These are phyloP conservation scores for Chaetothyriales sp. DNA, from an alignment of 2,329 filamentous ascomycete species.

Conservation along the genomic window DNA sequence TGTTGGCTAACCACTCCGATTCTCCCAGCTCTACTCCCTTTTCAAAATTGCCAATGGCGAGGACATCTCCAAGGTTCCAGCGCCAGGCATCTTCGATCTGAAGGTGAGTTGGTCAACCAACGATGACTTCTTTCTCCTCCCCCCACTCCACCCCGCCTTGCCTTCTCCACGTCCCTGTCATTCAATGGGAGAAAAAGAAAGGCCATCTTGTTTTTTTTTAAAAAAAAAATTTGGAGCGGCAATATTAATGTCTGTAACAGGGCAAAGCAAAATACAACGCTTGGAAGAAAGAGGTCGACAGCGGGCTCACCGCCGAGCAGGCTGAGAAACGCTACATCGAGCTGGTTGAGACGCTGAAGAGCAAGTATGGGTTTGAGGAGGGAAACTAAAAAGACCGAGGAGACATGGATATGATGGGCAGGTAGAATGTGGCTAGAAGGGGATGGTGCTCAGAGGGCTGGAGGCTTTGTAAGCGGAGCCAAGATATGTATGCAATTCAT, in stretches of 20 bases:
- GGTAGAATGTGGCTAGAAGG: background rate
- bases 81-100: constrained; percentile 25
- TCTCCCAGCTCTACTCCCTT: constrained; percentile 24
- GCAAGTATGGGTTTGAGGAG: constrained; percentile 39
- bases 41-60: constrained; percentile 22
- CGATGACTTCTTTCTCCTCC: constrained; percentile 21
- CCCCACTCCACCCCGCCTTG: constrained; percentile 47
- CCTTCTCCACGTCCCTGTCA: too few relatives aligned
- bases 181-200: too few relatives aligned
- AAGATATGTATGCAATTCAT: too few relatives aligned
- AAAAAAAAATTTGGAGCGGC: too few relatives aligned
- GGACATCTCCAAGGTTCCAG: constrained; percentile 17
- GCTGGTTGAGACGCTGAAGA: constrained; percentile 57
- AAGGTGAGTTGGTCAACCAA: too few relatives aligned
- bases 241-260: constrained; percentile 36
- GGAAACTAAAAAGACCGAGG: background rate
- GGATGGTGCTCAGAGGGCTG: too few relatives aligned
- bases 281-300: constrained; percentile 57
- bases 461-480: too few relatives aligned
- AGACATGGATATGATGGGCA: background rate
- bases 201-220: background rate
- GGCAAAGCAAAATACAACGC: constrained; percentile 66
- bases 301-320: constrained; percentile 44
- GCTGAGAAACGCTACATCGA: constrained; percentile 66
- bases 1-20: constrained; percentile 5